Conservation (phyloP, 2,329 filamentous ascomycete genomes). For the Rhynchosporium secalis region DNA sequence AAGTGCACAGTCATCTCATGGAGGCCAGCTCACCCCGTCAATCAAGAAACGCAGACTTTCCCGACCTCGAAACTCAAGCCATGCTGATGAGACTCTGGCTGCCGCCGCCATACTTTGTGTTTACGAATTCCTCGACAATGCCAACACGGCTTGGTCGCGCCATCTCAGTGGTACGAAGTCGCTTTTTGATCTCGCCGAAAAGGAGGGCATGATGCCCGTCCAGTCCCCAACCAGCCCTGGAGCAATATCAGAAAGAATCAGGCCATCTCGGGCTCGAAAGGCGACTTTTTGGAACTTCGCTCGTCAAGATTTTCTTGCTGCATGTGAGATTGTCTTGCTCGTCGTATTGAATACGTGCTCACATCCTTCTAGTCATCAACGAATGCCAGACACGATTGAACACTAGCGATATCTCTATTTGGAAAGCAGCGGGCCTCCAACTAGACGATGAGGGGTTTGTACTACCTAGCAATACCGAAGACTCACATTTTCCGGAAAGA, state of each 20-base stretch:
- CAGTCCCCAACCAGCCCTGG: constrained; percentile 45
- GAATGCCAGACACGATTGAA: constrained; percentile 61
- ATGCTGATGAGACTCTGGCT: constrained; percentile 61
- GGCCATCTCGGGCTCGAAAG: constrained; percentile 54
- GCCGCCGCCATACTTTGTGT: constrained; percentile 67
- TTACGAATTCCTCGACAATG: constrained; percentile 68
- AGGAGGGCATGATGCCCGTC: constrained; percentile 46
- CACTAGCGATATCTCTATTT: constrained; percentile 60
- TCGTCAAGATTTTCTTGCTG: constrained; percentile 63
- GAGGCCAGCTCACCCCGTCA: constrained; percentile 28
- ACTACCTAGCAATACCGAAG: constrained; percentile 46
- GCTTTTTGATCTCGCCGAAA: constrained; percentile 56
- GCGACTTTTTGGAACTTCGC: constrained; percentile 70
- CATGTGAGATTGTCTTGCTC: constrained; percentile 48
- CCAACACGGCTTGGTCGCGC: constrained; percentile 60
- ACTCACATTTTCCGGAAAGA: constrained; percentile 45
- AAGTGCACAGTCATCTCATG: constrained; percentile 34
- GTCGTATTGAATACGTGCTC: background rate
- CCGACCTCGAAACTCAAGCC: constrained; percentile 44
- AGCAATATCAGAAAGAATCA: constrained; percentile 32
- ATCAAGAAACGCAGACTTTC: constrained; percentile 46
- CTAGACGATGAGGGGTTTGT: constrained; percentile 55
- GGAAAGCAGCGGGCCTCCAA: constrained; percentile 63
- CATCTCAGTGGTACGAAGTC: constrained; percentile 67
- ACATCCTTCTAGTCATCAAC: constrained; percentile 51